Base-by-base conservation (phyloP, 345 rosid genomes). In the Raphanus sativus region DNA sequence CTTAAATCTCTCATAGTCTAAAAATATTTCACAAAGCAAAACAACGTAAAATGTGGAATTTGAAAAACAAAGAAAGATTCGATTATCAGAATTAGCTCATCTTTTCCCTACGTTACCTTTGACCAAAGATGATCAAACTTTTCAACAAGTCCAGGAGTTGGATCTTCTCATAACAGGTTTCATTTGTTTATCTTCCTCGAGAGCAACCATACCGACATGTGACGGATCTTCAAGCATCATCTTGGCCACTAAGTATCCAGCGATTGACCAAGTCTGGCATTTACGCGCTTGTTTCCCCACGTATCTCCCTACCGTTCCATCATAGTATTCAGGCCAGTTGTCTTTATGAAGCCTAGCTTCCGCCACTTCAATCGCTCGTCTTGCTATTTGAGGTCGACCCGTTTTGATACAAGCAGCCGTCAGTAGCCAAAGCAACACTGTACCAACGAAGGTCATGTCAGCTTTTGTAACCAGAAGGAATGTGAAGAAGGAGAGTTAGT, bases 181-280 rank as follows among this genome's bases (percentile, higher is more conserved):
- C 92, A 85, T 84, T 65, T 90, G 96, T 81, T 82, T 90, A 84
- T 92, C 99, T 83, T 92, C 98, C 71, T 89, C 97, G 0, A 91
- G 88, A 36, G 97, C 69, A 70, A 95, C 68, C 98, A 91, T 95
- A 32, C 99, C 98, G 62, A 95, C 55, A 72, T 89, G 96, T 34
- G 99, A 90, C 2, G 99, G 99, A 62, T 95, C 98, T 81, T 95
- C 99, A 65, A 92, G 42, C 98, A 95, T 85, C 99, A 92, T 88
- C 86, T 87, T 95, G 4, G 99, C 93, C 59, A 95, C 97, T 82
- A 95, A 84, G 82, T 90, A 92, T 17, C 99, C 98, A 0, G 98
- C 98, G 24, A 89, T 73, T 5, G 98, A 95, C 99, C 99, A 95
- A 2, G 99, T 95, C 61, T 95, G 98, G 75, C 30, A 70, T 73